Conservation (phyloP, 2,329 filamentous ascomycete species). For the Ophiosphaerella herpotricha region DNA sequence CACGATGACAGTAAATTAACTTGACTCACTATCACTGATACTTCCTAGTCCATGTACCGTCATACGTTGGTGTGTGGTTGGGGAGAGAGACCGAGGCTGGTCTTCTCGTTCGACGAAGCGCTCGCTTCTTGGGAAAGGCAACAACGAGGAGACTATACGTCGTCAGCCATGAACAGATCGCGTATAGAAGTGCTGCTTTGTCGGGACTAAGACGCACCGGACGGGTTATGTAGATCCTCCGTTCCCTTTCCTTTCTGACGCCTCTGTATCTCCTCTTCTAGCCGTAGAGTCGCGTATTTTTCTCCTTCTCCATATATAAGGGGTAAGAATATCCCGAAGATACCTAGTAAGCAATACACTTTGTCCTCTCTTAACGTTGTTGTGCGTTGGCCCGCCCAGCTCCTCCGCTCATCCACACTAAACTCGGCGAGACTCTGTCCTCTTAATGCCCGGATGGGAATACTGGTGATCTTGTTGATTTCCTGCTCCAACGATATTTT, state of each 20-base stretch:
- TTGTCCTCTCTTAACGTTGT: constrained; percentile 27
- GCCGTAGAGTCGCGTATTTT: constrained; percentile 17
- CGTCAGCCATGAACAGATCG: constrained; percentile 7
- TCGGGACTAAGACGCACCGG: not conserved
- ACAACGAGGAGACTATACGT: constrained; percentile 11
- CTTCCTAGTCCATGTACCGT: constrained; percentile 17
- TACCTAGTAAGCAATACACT: constrained; percentile 30
- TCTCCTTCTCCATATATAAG: too few relatives aligned
- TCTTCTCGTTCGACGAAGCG: constrained; percentile 18
- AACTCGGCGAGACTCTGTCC: constrained; percentile 11
- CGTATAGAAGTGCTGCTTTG: not conserved
- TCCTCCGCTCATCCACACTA: constrained; percentile 25
- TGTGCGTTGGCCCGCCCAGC: constrained; percentile 27
- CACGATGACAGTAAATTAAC: too few relatives aligned
- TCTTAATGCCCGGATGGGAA: constrained; percentile 8
- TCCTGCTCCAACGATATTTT: constrained; percentile 13
- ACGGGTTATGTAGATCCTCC: not conserved
- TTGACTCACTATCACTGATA: not conserved
- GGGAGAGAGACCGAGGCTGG: constrained; percentile 12
- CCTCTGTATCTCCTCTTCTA: constrained; percentile 17
- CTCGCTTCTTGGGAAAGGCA: constrained; percentile 17
- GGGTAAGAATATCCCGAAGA: constrained; percentile 30
- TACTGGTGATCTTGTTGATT: constrained; percentile 19
- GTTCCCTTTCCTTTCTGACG: constrained; percentile 12
- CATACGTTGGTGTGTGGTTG: constrained; percentile 11